Evolutionary conservation across 768 basidiomycete genomes (phyloP).

Genomic region (Boletus subcaerulescens): DNA sequence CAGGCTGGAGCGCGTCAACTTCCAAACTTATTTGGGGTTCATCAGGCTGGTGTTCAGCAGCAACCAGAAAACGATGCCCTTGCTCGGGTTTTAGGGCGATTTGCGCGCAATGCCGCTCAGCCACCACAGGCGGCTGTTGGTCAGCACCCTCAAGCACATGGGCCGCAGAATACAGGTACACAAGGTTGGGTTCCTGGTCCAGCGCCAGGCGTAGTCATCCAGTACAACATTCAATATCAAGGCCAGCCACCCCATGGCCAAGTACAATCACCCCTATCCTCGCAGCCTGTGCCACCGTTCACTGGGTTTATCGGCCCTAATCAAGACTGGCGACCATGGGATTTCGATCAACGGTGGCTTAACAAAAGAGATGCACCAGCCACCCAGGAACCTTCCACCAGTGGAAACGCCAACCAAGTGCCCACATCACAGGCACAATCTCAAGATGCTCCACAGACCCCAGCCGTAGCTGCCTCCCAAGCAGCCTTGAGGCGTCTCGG

Average conservation of each 20-base stretch:
- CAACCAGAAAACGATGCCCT: constrained; percentile 38
- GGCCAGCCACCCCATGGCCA: constrained; percentile 35
- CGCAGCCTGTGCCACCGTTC: constrained; percentile 50
- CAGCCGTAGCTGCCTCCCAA: constrained; percentile 57
- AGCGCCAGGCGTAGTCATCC: constrained; percentile 51
- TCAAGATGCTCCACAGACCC: constrained; percentile 23
- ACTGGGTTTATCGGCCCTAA: constrained; percentile 63
- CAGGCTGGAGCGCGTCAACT: constrained; percentile 33
- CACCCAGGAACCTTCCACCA: constrained; percentile 10
- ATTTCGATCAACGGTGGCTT: constrained; percentile 35
- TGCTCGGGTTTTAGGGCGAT: constrained; percentile 42
- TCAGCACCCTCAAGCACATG: constrained; percentile 30
- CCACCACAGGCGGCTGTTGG: constrained; percentile 34
- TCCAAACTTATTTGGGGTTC: constrained; percentile 29
- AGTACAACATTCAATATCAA: constrained; percentile 65
- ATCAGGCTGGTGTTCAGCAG: constrained; percentile 30
- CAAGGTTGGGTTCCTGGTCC: constrained; percentile 36
- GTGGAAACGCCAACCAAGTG: not conserved
- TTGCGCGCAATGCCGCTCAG: constrained; percentile 54
- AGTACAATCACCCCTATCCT: constrained; percentile 27
- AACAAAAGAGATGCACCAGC: constrained; percentile 9
- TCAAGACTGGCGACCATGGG: constrained; percentile 67
- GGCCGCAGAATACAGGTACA: constrained; percentile 32
- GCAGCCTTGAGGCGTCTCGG: constrained; percentile 60
- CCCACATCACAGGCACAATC: constrained; percentile 7